Evolutionary conservation across 2,329 filamentous ascomycete genomes (phyloP).

Genomic region (Setomelanomma holmii): DNA sequence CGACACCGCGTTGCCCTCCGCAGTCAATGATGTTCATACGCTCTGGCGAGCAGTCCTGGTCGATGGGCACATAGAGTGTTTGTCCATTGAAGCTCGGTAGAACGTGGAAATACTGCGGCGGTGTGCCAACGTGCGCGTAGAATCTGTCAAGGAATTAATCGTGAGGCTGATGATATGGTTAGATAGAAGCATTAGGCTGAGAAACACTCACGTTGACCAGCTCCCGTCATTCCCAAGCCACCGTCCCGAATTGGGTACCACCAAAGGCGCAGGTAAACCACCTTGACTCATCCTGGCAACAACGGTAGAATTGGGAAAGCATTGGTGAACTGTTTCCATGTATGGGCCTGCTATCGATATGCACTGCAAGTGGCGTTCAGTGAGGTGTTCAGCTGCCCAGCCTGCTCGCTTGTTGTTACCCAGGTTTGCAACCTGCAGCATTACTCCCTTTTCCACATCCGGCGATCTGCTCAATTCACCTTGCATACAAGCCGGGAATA

Average conservation of each 20-base stretch:
- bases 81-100: constrained; percentile 26
- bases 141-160: constrained; percentile 20
- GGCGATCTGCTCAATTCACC: background rate
- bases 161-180: background rate
- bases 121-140: constrained; percentile 32
- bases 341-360: background rate
- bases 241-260: constrained; percentile 13
- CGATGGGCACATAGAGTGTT: constrained; percentile 37
- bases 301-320: too few relatives aligned
- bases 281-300: background rate
- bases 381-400: background rate
- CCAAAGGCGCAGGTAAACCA: background rate
- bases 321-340: too few relatives aligned
- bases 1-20: constrained; percentile 15
- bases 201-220: constrained; percentile 29
- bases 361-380: background rate
- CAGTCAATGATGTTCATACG: constrained; percentile 50
- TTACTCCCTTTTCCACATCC: background rate
- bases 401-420: background rate
- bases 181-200: background rate
- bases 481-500: background rate
- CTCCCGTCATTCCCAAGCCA: constrained; percentile 24
- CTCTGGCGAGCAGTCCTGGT: constrained; percentile 49
- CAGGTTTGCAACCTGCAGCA: background rate
- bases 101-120: constrained; percentile 33